A percentile compares a stretch with the other conserved stretches of the same genome.
Conservation (phyloP, 345 rosid genomes). For the Arabidopsis suecica region DNA sequence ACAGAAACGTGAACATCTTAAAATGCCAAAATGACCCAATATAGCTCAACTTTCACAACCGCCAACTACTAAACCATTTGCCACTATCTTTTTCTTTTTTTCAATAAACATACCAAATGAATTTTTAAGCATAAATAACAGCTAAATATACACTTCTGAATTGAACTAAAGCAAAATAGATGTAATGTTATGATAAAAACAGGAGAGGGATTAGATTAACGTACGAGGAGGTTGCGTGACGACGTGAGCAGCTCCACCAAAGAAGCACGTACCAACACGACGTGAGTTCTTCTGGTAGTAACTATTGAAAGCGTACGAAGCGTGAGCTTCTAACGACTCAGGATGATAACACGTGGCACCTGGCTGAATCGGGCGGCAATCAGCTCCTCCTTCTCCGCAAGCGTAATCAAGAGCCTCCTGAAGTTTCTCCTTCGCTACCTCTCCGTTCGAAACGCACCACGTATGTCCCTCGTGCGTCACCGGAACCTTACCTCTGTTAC, state of each 20-base stretch:
- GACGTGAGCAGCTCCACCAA: conserved; percentile 75
- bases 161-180: neutral
- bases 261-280: conserved; percentile 65
- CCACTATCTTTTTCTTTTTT: neutral
- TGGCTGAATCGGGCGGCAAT: conserved; percentile 76
- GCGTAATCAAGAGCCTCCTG: conserved; percentile 78
- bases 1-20: neutral
- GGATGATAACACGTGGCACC: conserved; percentile 76
- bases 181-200: neutral
- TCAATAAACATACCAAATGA: too few relatives aligned
- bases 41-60: neutral
- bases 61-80: neutral
- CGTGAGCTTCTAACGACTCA: conserved; percentile 69
- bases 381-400: conserved; percentile 93
- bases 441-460: conserved; percentile 84
- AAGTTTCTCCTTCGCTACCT: conserved; percentile 50
- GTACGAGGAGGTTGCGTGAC: conserved; percentile 74
- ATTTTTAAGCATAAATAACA: too few relatives aligned
- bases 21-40: neutral
- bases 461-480: conserved; percentile 49
- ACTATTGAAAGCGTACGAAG: conserved; percentile 90
- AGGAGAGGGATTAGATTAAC: conserved; percentile 32
- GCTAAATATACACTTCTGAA: neutral
- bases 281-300: conserved; percentile 83
- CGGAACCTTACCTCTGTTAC: conserved; percentile 43